Evolutionary conservation across 768 basidiomycete species (phyloP), one percentile per base, ranked within the genome.

Genomic region (Naganishia friedmannii): DNA sequence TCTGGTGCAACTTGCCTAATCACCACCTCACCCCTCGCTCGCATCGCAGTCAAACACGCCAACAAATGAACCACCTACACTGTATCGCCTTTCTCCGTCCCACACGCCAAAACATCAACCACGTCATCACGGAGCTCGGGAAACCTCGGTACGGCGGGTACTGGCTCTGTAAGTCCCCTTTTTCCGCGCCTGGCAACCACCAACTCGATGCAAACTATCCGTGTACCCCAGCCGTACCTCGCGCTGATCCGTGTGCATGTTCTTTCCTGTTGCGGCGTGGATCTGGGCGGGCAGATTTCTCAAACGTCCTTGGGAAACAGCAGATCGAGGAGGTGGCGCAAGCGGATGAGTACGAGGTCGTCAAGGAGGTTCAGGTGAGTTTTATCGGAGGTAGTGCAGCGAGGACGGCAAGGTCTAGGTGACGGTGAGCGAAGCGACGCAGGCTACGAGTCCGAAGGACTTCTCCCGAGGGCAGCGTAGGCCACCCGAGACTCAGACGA

Each of bases 81-180:
- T 98, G 96, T 78, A 87, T 98, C 66, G 95, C 92, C 80, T 93
- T 99, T 78, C 84, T 99, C 10, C 88, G 92, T 65, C 88, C 88
- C 46, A 89, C 85, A 68, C 88, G 91, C 57, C 87, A 89, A 34
- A 93, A 91, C 77, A 83, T 99, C 42, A 88, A 88, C 67, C 90
- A 89, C 29, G 85, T 97, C 67, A 90, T 89, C 74, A 84, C 86
- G 67, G 96, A 99, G 78, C 84, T 99, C 39, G 85, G 85, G 45
- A 90, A 92, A 76, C 95, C 94, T 12, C 90, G 90, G 82, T 99
- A 98, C 77, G 93, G 93, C 80, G 93, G 93, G 83, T 99, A 99
- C 83, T 98, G 95, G 85, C 84, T 99, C 79, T 99, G 95, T 98
- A 87, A 90, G 95, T 92, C 84, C 2, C 2, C 86, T 84, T 86